These are phyloP conservation scores for Sugiyamaella floridensis DNA, from an alignment of 805 yeast species.

Conservation along the genomic window DNA sequence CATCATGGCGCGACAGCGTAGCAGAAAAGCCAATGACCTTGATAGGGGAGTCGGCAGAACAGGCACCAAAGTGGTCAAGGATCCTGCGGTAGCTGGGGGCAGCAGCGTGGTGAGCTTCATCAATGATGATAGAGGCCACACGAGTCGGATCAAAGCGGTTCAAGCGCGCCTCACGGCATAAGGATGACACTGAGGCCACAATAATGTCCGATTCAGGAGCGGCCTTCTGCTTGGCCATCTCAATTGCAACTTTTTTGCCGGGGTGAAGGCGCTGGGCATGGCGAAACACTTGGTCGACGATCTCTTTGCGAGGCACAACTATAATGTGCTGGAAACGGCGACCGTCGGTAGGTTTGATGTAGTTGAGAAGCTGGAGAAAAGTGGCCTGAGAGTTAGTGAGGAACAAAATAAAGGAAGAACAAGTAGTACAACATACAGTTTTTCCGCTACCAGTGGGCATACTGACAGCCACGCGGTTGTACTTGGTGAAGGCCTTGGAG, in stretches of 20 bases:
- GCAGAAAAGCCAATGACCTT: constrained; percentile 83
- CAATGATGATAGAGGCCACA: constrained; percentile 71
- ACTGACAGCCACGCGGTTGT: constrained; percentile 65
- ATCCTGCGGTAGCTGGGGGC: constrained; percentile 59
- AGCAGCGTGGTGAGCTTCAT: constrained; percentile 90
- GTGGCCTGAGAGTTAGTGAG: constrained; percentile 4
- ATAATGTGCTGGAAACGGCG: constrained; percentile 42
- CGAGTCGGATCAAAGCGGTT: constrained; percentile 47
- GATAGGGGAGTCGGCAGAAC: constrained; percentile 35
- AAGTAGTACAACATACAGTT: constrained; percentile 45
- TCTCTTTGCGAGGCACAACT: constrained; percentile 74
- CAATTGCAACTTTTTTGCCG: constrained; percentile 48
- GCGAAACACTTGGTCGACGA: constrained; percentile 60
- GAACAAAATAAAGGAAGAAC: background rate
- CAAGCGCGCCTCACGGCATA: constrained; percentile 44
- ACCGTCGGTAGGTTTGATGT: constrained; percentile 30
- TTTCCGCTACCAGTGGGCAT: constrained; percentile 95
- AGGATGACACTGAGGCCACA: constrained; percentile 70
- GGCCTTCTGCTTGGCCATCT: constrained; percentile 54
- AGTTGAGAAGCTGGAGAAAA: constrained; percentile 21
- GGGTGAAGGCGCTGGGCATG: constrained; percentile 48
- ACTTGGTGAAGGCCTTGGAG: constrained; percentile 37
- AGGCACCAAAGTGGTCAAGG: constrained; percentile 51
- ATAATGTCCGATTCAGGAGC: constrained; percentile 50
- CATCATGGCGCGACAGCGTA: constrained; percentile 74